Base-by-base conservation (phyloP, 306 rosid species). In the Ceratonia siliqua region DNA sequence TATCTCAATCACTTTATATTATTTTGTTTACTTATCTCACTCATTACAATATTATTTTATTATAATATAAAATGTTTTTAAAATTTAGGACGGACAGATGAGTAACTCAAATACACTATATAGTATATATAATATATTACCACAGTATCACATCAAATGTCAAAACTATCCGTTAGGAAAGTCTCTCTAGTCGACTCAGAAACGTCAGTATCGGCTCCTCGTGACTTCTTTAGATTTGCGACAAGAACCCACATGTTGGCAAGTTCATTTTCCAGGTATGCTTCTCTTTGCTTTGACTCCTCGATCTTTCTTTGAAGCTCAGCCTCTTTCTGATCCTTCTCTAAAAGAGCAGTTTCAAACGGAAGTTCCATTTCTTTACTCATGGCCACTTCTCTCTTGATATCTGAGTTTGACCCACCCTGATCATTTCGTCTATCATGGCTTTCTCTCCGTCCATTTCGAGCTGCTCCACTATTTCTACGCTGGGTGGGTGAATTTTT, bases 161-260 rank as follows among this genome's bases (percentile, higher is more conserved):
- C 90, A 68, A 78, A 85, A 78, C 89, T 88, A 73, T 85, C 88
- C 50, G 73, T 28, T 72, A 36, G 79, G 69, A 73, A 73, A 64
- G 71, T 69, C 75, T 86, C 92, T 79, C 69, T 73, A 6, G 84
- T 84, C 14, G 90, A 88, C 79, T 81, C 92, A 30, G 90, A 90
- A 76, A 74, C 81, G 67, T 89, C 95, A 42, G 80, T 83, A 72
- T 89, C 99, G 15, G 85, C 70, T 76, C 97, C 96, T 6, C 87
- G 88, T 24, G 91, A 82, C 75, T 87, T 94, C 79, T 95, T 95
- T 42, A 95, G 77, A 82, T 90, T 95, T 15, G 99, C 96, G 77
- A 95, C 99, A 46, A 92, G 93, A 84, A 95, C 91, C 99, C 99
- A 95, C 99, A 95, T 95, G 83, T 90, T 92, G 62, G 98, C 98